phyloP scores from a whole-genome alignment of 2,329 filamentous ascomycete genomes.

The Emmonsiellopsis sp. region DNA sequence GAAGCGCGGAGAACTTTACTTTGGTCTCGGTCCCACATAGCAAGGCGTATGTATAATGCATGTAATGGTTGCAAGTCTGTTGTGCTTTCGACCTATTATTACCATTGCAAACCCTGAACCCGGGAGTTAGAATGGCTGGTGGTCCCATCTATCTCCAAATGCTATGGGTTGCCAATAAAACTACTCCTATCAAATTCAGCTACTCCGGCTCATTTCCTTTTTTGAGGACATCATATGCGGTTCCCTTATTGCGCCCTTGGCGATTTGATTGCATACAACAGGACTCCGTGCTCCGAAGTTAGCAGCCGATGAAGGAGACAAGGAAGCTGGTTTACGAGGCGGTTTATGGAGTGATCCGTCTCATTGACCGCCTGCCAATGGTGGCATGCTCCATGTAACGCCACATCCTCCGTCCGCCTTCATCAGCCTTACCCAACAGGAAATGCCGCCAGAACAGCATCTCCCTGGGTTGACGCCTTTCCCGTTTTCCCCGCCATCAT shows the following conservation, averaged over 20 bases:
- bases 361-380: conserved; percentile 3
- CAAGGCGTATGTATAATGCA: conserved; percentile 3
- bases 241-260: neutral
- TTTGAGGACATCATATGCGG: neutral
- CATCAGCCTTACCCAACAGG: conserved; percentile 4
- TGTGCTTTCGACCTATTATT: neutral
- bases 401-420: neutral
- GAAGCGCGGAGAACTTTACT: neutral
- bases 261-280: neutral
- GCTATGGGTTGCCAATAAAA: neutral
- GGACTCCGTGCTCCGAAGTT: neutral
- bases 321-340: neutral
- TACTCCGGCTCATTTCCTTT: neutral
- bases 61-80: conserved; percentile 1
- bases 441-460: neutral
- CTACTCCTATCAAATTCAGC: neutral
- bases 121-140: neutral
- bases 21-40: conserved; percentile 3
- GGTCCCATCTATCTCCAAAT: neutral
- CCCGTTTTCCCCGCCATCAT: conserved; percentile 4
- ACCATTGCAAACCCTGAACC: neutral
- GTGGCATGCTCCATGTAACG: neutral
- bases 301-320: neutral
- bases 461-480: neutral
- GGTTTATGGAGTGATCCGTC: neutral